Evolutionary conservation across 352 stramenopile genomes (phyloP).

Genomic region (Pythium vanterpoolii): DNA sequence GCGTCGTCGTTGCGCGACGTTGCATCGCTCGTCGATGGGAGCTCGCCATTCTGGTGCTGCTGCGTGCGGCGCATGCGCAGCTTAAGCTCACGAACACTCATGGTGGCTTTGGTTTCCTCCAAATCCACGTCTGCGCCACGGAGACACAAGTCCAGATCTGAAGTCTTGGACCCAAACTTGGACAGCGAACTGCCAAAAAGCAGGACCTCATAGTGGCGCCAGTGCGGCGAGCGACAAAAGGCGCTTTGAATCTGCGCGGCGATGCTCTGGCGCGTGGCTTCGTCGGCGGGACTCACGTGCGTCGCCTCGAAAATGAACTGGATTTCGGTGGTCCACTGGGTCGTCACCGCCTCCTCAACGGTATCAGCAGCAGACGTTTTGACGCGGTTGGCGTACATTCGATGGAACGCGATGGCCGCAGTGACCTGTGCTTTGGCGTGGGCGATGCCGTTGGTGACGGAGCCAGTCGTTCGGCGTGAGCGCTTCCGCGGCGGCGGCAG

Average conservation of each 20-base stretch:
- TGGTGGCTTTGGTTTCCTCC: slow-evolving; percentile 6
- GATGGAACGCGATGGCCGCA: slow-evolving; percentile 47
- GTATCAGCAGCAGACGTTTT: neutral
- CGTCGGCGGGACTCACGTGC: slow-evolving; percentile 43
- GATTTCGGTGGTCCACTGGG: slow-evolving; percentile 24
- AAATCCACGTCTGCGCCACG: slow-evolving; percentile 19
- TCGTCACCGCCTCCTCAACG: slow-evolving; percentile 12
- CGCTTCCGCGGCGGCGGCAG: slow-evolving; percentile 1
- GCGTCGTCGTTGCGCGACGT: slow-evolving; percentile 18
- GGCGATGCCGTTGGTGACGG: slow-evolving; percentile 4
- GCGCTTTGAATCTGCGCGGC: slow-evolving; percentile 10
- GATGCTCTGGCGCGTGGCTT: slow-evolving; percentile 30
- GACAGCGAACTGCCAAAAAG: slow-evolving; percentile 81
- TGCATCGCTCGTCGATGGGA: slow-evolving; percentile 13
- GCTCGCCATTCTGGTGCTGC: slow-evolving; percentile 14
- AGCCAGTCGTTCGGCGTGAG: neutral
- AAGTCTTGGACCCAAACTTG: slow-evolving; percentile 63
- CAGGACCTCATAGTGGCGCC: slow-evolving; percentile 18
- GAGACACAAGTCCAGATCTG: slow-evolving; percentile 78
- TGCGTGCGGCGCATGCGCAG: slow-evolving; percentile 32
- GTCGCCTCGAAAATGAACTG: slow-evolving; percentile 38
- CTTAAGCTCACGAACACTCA: slow-evolving; percentile 41
- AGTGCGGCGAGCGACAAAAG: slow-evolving; percentile 14
- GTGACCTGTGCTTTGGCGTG: slow-evolving; percentile 31
- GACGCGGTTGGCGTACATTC: slow-evolving; percentile 11